Percentiles rank a stretch among this genome's conserved stretches.
These are phyloP conservation scores for Boletus fagicola DNA, from an alignment of 768 basidiomycete species.

Conservation along the genomic window DNA sequence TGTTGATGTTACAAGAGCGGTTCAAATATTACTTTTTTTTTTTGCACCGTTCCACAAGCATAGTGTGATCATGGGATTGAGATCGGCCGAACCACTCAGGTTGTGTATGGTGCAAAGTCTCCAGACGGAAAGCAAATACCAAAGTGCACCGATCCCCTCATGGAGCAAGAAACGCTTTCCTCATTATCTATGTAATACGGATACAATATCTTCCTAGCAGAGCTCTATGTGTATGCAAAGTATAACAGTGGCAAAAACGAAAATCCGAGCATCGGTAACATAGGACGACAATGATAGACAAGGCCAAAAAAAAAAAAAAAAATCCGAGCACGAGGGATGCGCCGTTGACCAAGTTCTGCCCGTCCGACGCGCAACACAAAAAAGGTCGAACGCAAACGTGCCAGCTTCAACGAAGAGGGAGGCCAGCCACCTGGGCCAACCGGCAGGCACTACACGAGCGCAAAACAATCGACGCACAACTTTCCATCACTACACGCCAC, in stretches of 20 bases:
- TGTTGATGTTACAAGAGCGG: not conserved
- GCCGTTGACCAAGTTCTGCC: not conserved
- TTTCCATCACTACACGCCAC: conserved; percentile 28
- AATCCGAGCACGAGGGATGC: not conserved
- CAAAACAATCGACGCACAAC: conserved; percentile 32
- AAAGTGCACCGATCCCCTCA: not conserved
- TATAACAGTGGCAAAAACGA: not conserved
- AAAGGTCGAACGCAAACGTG: no score
- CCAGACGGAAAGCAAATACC: not conserved
- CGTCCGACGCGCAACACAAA: not conserved
- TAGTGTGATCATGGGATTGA: no score
- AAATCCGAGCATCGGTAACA: conserved; percentile 9
- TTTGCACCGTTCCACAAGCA: no score
- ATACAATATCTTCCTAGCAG: conserved; percentile 15
- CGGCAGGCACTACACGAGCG: conserved; percentile 15
- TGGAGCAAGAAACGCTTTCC: not conserved
- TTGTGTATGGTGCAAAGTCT: no score
- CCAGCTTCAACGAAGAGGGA: no score
- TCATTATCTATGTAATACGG: conserved; percentile 9
- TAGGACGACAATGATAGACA: not conserved
- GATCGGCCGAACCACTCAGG: no score
- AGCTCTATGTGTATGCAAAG: not conserved
- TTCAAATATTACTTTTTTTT: not conserved
- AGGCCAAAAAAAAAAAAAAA: conserved; percentile 2
- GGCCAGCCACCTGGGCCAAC: not conserved